Evolutionary conservation across 2,329 filamentous ascomycete species (phyloP), one percentile per base, ranked within the genome.

Genomic region (Trichophyton schoenleinii): DNA sequence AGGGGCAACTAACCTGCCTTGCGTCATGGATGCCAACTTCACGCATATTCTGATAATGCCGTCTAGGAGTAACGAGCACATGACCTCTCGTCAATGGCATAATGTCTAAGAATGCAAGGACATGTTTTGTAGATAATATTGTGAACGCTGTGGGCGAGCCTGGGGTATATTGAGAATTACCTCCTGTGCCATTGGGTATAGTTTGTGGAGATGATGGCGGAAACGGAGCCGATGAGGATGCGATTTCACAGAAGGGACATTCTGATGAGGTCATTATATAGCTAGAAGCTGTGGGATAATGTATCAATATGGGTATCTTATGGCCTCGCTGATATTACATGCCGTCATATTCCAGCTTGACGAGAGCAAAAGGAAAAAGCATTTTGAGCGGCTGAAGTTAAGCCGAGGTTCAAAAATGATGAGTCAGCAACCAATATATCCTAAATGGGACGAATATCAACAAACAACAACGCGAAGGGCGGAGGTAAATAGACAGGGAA

Each of bases 81-180:
- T 97, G 92, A 1, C 91, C 91, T 0, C 79, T 79, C 0, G 88
- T 87, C 59, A 97, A 83, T 0, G 94, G 94, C 78, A 95, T 83
- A 69, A 96, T 96, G 75, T 97, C 92, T 67, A 97, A 81, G 75
- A 97, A 97, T 48, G 91, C 91, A 64, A 97, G 77, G 31, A 94
- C 83, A 64, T 85, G 73, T 1, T 84, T 84, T 0, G 89, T 94
- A 1, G 88, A 89, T 62, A 96, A 82, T 36, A 96, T 82, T 34
- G 96, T 70, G 68, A 82, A 70, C 0, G 74, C 53, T 55, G 44
- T 22, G 18, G 62, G 20, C 6, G 18, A 48, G n/a, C 22, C 31
- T 20, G 57, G 36, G n/a, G 46, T n/a, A 60, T 41, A 25, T 46
- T 22, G 11, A 31, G 34, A 36, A 11, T 38, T 18, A 61, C n/a